Percentiles rank a stretch among this genome's conserved stretches.
Evolutionary conservation across 441 rosid genomes (phyloP).

Genomic region (Gossypium davidsonii): DNA sequence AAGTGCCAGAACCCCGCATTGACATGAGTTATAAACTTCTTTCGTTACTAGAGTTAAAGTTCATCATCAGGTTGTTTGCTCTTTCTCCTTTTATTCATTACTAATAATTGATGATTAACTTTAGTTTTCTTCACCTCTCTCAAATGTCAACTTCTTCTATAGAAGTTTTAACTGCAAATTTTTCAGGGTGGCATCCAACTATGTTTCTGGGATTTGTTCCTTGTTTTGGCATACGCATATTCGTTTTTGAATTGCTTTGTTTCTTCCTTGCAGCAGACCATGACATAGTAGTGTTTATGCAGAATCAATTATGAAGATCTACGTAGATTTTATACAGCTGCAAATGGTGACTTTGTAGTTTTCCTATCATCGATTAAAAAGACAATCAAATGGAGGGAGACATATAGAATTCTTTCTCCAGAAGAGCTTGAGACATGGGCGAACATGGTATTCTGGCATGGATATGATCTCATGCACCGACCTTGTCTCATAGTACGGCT

Average conservation of each 20-base stretch:
- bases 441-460: slow-evolving; percentile 89
- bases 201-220: background rate
- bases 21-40: background rate
- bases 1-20: background rate
- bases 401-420: slow-evolving; percentile 63
- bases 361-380: slow-evolving; percentile 66
- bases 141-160: background rate
- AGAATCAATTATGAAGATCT: slow-evolving; percentile 81
- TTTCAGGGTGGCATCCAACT: background rate
- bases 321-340: slow-evolving; percentile 57
- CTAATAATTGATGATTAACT: background rate
- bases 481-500: slow-evolving; percentile 87
- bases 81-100: background rate
- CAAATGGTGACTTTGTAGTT: slow-evolving; percentile 69
- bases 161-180: background rate
- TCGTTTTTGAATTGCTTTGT: slow-evolving; percentile 15
- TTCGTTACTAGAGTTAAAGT: background rate
- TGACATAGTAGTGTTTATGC: slow-evolving; percentile 39
- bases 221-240: slow-evolving; percentile 15
- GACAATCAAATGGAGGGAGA: slow-evolving; percentile 88
- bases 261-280: slow-evolving; percentile 24
- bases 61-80: background rate
- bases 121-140: background rate
- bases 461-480: slow-evolving; percentile 60
- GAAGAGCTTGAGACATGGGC: slow-evolving; percentile 84